Percentiles rank a stretch among this genome's conserved stretches.
phyloP scores from a whole-genome alignment of 2,329 filamentous ascomycete genomes.

The Keithomyces neogunnii region DNA sequence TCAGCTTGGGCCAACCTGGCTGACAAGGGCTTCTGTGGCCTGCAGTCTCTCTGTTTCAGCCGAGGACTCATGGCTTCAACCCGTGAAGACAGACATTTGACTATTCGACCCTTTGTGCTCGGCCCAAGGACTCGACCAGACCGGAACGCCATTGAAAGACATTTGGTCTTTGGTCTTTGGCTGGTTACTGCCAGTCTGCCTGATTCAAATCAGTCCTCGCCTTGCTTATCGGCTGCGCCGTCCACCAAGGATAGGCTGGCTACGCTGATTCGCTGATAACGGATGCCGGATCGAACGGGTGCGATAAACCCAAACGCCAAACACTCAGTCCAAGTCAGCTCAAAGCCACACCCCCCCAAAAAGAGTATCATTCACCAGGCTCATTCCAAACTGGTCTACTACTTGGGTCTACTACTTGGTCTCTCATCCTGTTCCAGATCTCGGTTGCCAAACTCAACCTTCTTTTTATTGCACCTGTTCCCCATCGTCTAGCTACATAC shows the following conservation, averaged over 20 bases:
- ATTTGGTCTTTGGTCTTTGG: neutral
- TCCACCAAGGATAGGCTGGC: neutral
- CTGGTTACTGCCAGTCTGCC: neutral
- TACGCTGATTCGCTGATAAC: conserved; percentile 4
- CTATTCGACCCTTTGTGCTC: neutral
- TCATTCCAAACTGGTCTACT: neutral
- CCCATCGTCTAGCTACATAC: neutral
- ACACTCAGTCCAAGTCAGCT: neutral
- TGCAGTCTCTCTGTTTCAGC: too few species aligned
- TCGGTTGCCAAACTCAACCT: neutral
- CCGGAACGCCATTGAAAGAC: too few species aligned
- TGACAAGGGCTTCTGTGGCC: too few species aligned
- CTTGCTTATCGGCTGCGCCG: neutral
- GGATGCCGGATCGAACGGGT: neutral
- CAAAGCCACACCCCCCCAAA: neutral
- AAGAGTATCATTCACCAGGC: neutral
- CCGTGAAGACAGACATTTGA: neutral
- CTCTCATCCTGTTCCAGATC: neutral
- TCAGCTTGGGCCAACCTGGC: too few species aligned
- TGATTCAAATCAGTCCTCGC: neutral
- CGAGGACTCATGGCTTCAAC: too few species aligned
- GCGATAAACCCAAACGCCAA: neutral
- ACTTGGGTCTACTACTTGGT: neutral
- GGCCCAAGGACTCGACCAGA: neutral
- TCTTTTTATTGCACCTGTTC: neutral